Evolutionary conservation across 768 basidiomycete genomes (phyloP), one percentile per base, ranked within the genome.

Genomic region (Hygrocybe coccinea): DNA sequence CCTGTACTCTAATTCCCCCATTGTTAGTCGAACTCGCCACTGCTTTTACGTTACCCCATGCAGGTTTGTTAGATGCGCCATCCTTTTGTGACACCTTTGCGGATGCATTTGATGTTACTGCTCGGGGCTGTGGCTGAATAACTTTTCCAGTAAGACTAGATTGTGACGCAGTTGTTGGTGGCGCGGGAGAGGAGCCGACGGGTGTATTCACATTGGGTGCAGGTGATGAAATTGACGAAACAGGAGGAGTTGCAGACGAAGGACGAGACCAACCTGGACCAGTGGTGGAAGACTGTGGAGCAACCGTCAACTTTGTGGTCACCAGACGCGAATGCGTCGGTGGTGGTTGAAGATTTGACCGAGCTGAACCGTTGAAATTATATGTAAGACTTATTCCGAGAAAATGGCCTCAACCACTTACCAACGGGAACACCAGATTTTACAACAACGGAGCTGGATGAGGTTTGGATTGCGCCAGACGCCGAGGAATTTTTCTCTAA

Each of bases 401-500:
- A 22, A 33, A 35, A 35, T 47, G 5, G 11, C 8, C 29, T 4
- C 29, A 29, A 41, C 17, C 48, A 74, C 83, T 66, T 67, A 87
- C 86, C 74, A 59, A 73, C 71, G 41, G 81, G 67, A 46, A 75
- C 77, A 33, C 79, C 81, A 9, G 79, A 59, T 71, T 84, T 89
- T 55, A 71, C 60, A 39, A 76, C 64, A 46, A 74, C 65, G 33
- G 77, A 75, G 49, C 68, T 67, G 19, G 79, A 70, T 24, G 77
- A 71, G 48, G 74, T 63, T 17, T 81, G 72, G 35, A 75, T 64
- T 22, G 82, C 67, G 46, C 75, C 71, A 22, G 84, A 76, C 39
- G 83, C 74, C 41, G 85, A 70, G 5, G 84, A 84, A 54, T 87
- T 88, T 79, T 95, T 95, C 76, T 93, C 89, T 41, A 97, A 76